Conservation (phyloP, 148 eudicot species). For the Camellia granthamiana region DNA sequence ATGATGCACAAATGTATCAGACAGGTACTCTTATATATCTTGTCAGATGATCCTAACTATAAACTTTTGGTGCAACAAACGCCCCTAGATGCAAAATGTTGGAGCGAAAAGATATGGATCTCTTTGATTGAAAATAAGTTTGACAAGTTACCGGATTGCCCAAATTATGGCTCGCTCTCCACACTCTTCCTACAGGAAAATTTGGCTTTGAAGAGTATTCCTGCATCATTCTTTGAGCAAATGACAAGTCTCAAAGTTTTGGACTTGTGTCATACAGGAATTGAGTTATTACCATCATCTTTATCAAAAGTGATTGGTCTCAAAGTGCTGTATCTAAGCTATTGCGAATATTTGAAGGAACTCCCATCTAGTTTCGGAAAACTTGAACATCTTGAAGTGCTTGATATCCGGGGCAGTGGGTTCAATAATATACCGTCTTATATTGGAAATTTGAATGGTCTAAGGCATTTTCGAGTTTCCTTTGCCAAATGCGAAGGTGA, state of each 20-base stretch:
- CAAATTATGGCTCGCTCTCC: slow-evolving; percentile 8
- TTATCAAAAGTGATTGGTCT: background rate
- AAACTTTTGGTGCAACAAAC: slow-evolving; percentile 4
- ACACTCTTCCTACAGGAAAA: slow-evolving; percentile 19
- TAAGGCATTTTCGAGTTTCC: slow-evolving; percentile 20
- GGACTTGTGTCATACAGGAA: slow-evolving; percentile 14
- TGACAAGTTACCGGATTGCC: background rate
- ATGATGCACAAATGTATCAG: slow-evolving; percentile 15
- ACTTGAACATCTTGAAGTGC: slow-evolving; percentile 19
- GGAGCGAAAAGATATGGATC: slow-evolving; percentile 14
- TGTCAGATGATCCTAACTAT: background rate
- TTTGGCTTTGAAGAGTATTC: background rate
- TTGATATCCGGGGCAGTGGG: slow-evolving; percentile 23
- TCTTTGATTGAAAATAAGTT: slow-evolving; percentile 5
- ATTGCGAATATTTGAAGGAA: slow-evolving; percentile 1
- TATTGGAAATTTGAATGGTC: background rate
- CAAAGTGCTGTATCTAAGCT: slow-evolving; percentile 9
- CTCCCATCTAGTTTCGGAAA: background rate
- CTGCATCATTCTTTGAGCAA: slow-evolving; percentile 12
- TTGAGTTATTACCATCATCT: slow-evolving; percentile 13
- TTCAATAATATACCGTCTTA: background rate
- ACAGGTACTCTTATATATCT: background rate
- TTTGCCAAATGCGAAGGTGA: background rate
- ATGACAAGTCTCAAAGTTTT: slow-evolving; percentile 16
- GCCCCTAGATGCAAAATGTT: background rate